Evolutionary conservation across 1,284 basidiomycete species (phyloP), one percentile per base, ranked within the genome.

Genomic region (Coniophora puteana): DNA sequence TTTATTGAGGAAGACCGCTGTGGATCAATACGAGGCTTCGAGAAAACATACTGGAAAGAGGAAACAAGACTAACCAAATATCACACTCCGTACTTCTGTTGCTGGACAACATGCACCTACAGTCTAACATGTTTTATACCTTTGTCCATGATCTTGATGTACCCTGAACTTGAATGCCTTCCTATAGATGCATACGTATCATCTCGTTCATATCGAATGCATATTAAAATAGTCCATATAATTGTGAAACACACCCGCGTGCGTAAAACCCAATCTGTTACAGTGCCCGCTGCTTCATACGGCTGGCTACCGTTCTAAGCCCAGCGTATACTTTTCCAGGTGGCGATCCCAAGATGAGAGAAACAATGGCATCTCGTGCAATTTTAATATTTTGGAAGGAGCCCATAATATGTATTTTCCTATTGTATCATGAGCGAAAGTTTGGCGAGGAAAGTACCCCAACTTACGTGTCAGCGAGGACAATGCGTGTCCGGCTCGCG

Each of bases 331-430:
- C 94, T 60, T 98, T 98, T 43, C 94, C 94, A 29, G 95, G 94
- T 1, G 94, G 94, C 12, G 90, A 93, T 41, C 94, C 94, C 28
- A 98, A 76, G 54, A 98, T 98, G 31, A 95, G 79, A 17, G 89
- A 93, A 20, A 97, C 94, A 49, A 99, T 85, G 7, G 95, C 93
- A 59, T 98, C 94, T 44, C 93, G 79, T 0, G 95, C 95, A 51
- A 98, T 82, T 67, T 95, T 97, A 73, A 99, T 98, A 59, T 97
- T 97, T 68, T 89, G 86, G 74, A 93, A 94, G 22, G 91, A 91
- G 32, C 93, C 92, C 62, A 95, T 79, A 51, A 95, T 93, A 54
- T 94, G 91, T 23, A 95, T 94, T 79, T 93, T 93, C 16, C 89
- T 91, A 46, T 16, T 29, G 21, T 13, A 47, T 47, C 29, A 47